These are phyloP conservation scores for carrot (Daucus carota) DNA, from an alignment of 129 eudicot genomes.

Conservation along the genomic window DH1_v3.0 NC_030382.2:52588501-52589000, in stretches of 20 bases:
- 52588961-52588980: constrained; percentile 40
- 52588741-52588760: constrained; percentile 41
- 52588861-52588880: constrained; percentile 56
- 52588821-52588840: constrained; percentile 58
- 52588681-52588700: constrained; percentile 34
- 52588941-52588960: constrained; percentile 45
- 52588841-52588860: constrained; percentile 45
- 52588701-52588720: constrained; percentile 48
- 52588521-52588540: not conserved
- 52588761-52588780: constrained; percentile 45
- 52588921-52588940: constrained; percentile 47
- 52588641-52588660: not conserved
- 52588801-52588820: constrained; percentile 72
- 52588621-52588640: too few species aligned
- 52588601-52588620: too few species aligned
- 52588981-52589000: constrained; percentile 41
- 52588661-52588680: not conserved
- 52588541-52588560: not conserved
- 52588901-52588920: constrained; percentile 28
- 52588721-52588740: constrained; percentile 26
- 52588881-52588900: constrained; percentile 40
- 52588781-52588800: constrained; percentile 55
- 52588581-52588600: too few species aligned
- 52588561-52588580: not conserved
- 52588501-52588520: not conserved